Evolutionary conservation across 2,329 filamentous ascomycete genomes (phyloP).

Genomic region (Trichoderma sp.): DNA sequence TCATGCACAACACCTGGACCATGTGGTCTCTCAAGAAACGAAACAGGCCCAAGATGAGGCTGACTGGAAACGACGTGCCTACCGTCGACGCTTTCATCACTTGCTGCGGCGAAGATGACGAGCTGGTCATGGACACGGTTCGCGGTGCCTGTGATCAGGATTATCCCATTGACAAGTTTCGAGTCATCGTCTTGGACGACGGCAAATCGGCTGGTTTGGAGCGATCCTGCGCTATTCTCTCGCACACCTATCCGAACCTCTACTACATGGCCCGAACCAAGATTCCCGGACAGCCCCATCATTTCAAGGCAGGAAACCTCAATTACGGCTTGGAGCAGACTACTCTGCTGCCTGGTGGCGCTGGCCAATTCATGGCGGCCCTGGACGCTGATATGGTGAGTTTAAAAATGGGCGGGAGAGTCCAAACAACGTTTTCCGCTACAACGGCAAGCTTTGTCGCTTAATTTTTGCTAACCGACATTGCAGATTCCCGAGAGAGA

Average conservation of each 20-base stretch:
- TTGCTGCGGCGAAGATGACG: constrained; percentile 59
- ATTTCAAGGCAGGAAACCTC: constrained; percentile 67
- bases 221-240: constrained; percentile 41
- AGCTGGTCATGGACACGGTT: constrained; percentile 59
- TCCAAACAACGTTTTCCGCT: not conserved
- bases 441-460: not conserved
- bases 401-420: not conserved
- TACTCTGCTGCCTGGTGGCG: constrained; percentile 53
- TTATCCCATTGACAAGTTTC: constrained; percentile 55
- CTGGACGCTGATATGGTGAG: constrained; percentile 66
- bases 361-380: constrained; percentile 61
- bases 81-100: constrained; percentile 60
- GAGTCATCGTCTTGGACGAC: constrained; percentile 59
- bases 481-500: constrained; percentile 60
- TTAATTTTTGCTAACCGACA: not conserved
- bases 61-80: constrained; percentile 51
- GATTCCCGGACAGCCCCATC: constrained; percentile 51
- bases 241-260: constrained; percentile 49
- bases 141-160: constrained; percentile 57
- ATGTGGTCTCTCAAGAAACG: constrained; percentile 59
- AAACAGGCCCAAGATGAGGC: constrained; percentile 53
- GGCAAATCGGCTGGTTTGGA: constrained; percentile 49
- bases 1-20: constrained; percentile 61
- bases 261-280: constrained; percentile 56
- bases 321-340: constrained; percentile 60